Base-by-base conservation (phyloP, 305 asterid species). In the Solanum hybrid region DNA sequence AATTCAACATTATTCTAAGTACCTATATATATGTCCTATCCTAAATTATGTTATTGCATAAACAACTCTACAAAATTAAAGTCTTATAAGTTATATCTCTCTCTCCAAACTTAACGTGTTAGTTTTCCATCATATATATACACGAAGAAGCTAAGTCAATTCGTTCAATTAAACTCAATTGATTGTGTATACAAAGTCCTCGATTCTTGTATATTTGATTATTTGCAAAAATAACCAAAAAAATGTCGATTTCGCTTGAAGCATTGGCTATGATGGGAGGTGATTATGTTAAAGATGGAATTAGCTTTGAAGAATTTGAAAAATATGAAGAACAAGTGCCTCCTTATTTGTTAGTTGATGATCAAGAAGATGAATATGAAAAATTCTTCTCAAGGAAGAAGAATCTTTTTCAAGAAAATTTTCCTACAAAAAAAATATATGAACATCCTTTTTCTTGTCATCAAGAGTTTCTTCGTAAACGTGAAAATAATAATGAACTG, bases 211-310 rank as follows among this genome's bases (percentile, higher is more conserved):
- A 79, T 2, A 24, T 77, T 46, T 77, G 40, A 34, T 11, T 79
- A 36, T 14, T 79, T 79, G 60, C 60, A 79, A 36, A 79, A n/a
- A 37, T 36, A 79, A 6, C 85, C 60, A 36, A 37, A 79, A 85
- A 11, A 71, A 85, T 60, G 88, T 35, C 56, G 0, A 9, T 86
- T 24, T 86, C 88, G 4, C 36, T 86, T 16, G 88, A 69, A 86
- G 81, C 60, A 35, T 73, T 86, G 37, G 81, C 88, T 42, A 86
- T 86, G 80, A 42, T 22, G 10, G 88, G 88, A 69, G 88, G 11
- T 40, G 88, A 86, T 3, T 69, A 36, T 66, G 11, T 34, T 64
- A 40, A 36, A 69, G 34, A 73, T 64, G 36, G 88, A 2, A 34
- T 69, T 31, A 31, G 32, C 32, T 3, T 31, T 3, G 32, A 31